Conservation (phyloP, 257 asterid species). For the Voacanga thouarsii region DNA sequence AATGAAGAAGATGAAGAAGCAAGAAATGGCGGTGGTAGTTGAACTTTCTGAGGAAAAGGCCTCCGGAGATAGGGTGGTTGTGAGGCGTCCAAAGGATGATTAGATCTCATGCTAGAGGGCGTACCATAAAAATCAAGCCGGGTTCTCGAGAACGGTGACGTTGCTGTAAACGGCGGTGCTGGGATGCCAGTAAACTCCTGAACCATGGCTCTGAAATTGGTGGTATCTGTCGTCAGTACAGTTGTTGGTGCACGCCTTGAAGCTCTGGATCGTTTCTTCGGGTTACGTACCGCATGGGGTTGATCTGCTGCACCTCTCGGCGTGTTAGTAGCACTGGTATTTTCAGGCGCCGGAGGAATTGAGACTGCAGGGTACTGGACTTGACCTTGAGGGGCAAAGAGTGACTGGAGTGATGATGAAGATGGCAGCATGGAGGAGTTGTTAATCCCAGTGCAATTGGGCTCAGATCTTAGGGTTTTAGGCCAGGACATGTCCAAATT, state of each 20-base stretch:
- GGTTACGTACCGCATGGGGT: constrained; percentile 44
- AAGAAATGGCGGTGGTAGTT: constrained; percentile 30
- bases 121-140: constrained; percentile 50
- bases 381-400: constrained; percentile 1
- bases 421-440: constrained; percentile 15
- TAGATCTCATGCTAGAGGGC: constrained; percentile 37
- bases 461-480: constrained; percentile 38
- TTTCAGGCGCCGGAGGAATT: background rate
- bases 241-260: constrained; percentile 93
- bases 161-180: constrained; percentile 55
- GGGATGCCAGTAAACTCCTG: constrained; percentile 92
- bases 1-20: constrained; percentile 23
- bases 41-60: constrained; percentile 53
- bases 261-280: constrained; percentile 78
- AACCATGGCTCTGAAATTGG: constrained; percentile 92
- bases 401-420: constrained; percentile 17
- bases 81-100: constrained; percentile 22
- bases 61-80: constrained; percentile 45
- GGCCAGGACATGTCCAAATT: constrained; percentile 39
- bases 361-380: background rate
- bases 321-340: constrained; percentile 5
- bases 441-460: constrained; percentile 19
- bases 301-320: constrained; percentile 14
- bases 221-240: constrained; percentile 72
- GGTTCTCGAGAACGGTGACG: constrained; percentile 36